Base-by-base conservation (phyloP, 768 basidiomycete species). In the Trametes elegans region DNA sequence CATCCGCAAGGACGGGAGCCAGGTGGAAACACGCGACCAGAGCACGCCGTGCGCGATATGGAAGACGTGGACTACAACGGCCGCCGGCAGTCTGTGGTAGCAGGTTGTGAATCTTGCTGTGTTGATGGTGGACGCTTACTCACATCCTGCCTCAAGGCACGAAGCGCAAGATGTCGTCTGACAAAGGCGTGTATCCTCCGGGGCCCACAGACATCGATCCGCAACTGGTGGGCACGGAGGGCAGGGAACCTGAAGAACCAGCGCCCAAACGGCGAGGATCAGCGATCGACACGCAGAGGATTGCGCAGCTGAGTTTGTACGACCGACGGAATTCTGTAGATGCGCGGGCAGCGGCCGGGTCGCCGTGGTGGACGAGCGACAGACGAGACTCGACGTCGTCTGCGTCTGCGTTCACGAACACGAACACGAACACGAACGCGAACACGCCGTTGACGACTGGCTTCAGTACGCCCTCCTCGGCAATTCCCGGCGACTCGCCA, bases 201-300 rank as follows among this genome's bases (percentile, higher is more conserved):
- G 73, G 79, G 27, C 77, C 77, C 43, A 84, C 85, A 61, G 88
- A 88, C 61, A 71, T 79, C 44, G 88, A 89, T 64, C 72, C 83
- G 5, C 83, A 84, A 57, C 74, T 90, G 47, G 76, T 79, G 38
- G 88, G 87, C 16, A 84, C 84, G 44, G 88, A 87, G 32, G 74
- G 83, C 18, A 84, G 81, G 42, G 83, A 86, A 66, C 61, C 73
- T 28, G 85, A 88, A 54, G 82, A 73, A 7, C 90, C 87, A 32
- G 83, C 88, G 16, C 81, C 86, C 44, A 94, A 94, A 70, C 83
- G 92, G 61, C 82, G 92, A 43, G 87, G 90, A 28, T 94, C 93
- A 16, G 82, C 87, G 21, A 80, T 91, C 62, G 92, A 93, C 62
- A 85, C 88, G 7, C 82, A 83, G 53, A 76, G 85, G 46, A 82